phyloP scores from a whole-genome alignment of 768 basidiomycete species.

The Neoboletus brunneissimus region DNA sequence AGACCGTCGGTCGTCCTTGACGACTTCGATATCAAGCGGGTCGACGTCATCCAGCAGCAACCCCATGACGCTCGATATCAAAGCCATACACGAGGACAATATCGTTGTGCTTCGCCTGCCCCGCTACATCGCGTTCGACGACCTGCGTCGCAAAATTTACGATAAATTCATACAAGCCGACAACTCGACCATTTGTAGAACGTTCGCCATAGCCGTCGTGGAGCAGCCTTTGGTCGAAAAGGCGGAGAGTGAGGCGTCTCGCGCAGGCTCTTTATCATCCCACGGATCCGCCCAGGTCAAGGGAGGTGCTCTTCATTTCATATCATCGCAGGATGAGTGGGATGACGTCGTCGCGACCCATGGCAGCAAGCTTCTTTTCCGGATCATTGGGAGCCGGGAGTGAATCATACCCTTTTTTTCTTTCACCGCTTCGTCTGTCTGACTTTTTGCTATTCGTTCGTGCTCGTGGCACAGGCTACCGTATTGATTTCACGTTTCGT shows the following conservation, averaged over 20 bases:
- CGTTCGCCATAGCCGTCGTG: slow-evolving; percentile 56
- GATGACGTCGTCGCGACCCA: slow-evolving; percentile 42
- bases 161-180: slow-evolving; percentile 68
- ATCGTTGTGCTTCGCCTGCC: slow-evolving; percentile 62
- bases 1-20: slow-evolving; percentile 27
- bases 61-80: slow-evolving; percentile 46
- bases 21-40: slow-evolving; percentile 38
- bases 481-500: background rate
- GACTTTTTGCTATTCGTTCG: background rate
- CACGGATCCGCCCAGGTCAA: slow-evolving; percentile 24
- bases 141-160: slow-evolving; percentile 55
- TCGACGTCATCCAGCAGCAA: slow-evolving; percentile 32
- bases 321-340: slow-evolving; percentile 63
- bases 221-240: slow-evolving; percentile 33
- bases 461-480: slow-evolving; percentile 2
- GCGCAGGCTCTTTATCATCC: slow-evolving; percentile 36
- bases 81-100: slow-evolving; percentile 59
- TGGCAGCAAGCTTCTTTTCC: slow-evolving; percentile 54
- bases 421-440: slow-evolving; percentile 9
- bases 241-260: slow-evolving; percentile 21
- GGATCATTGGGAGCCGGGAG: slow-evolving; percentile 39
- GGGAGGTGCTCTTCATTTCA: slow-evolving; percentile 38
- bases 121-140: slow-evolving; percentile 44
- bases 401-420: slow-evolving; percentile 7
- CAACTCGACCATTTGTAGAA: slow-evolving; percentile 48